Conservation (phyloP, 1,284 basidiomycete species). For the Golubevia sp. region DNA sequence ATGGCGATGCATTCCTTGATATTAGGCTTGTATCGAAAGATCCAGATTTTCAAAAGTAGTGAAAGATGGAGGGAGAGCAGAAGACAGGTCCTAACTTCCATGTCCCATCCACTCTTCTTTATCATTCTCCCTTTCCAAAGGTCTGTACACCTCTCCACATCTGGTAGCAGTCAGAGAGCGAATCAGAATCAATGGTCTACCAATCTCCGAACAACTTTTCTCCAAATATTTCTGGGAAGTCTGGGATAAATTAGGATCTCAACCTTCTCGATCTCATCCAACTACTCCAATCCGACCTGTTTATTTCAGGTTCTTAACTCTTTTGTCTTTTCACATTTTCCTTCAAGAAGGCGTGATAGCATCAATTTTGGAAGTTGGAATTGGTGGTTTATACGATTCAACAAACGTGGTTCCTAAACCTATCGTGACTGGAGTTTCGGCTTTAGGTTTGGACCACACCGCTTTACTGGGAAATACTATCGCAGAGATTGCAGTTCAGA, state of each 20-base stretch:
- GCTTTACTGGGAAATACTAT: slow-evolving; percentile 86
- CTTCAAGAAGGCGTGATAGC: slow-evolving; percentile 78
- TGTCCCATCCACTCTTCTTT: too few relatives aligned
- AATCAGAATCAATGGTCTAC: slow-evolving; percentile 88
- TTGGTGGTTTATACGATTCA: slow-evolving; percentile 92
- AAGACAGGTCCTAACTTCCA: too few relatives aligned
- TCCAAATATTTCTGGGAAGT: slow-evolving; percentile 93
- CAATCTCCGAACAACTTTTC: slow-evolving; percentile 85
- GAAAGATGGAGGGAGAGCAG: too few relatives aligned
- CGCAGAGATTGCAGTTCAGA: slow-evolving; percentile 88
- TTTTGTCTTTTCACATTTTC: slow-evolving; percentile 91
- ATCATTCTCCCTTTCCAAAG: too few relatives aligned
- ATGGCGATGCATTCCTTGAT: too few relatives aligned
- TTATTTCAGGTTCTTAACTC: slow-evolving; percentile 92
- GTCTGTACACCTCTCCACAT: slow-evolving; percentile 96
- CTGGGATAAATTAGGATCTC: slow-evolving; percentile 84
- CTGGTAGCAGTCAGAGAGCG: slow-evolving; percentile 93
- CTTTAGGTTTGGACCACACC: slow-evolving; percentile 93
- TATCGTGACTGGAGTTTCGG: slow-evolving; percentile 83
- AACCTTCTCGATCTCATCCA: slow-evolving; percentile 63
- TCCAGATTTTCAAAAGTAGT: too few relatives aligned
- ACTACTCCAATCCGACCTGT: slow-evolving; percentile 75
- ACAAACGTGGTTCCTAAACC: slow-evolving; percentile 94
- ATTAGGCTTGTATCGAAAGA: too few relatives aligned
- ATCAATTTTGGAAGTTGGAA: slow-evolving; percentile 93